phyloP scores from a whole-genome alignment of 768 basidiomycete species.

The Solioccasus polychromus region DNA sequence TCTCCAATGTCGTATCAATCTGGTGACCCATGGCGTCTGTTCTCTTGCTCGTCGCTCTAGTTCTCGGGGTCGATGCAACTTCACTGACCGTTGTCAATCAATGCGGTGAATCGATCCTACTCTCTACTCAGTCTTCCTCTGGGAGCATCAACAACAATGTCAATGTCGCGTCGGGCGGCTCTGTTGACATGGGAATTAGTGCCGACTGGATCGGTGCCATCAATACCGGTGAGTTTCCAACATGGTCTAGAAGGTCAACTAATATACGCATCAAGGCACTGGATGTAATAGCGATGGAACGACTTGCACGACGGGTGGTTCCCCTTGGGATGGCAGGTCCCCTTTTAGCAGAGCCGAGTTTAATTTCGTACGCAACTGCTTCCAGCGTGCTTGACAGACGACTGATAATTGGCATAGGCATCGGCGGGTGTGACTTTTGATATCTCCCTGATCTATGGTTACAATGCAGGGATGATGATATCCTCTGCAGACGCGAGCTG shows the following conservation, averaged over 20 bases:
- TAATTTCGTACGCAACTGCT: slow-evolving; percentile 5
- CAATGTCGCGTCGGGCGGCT: slow-evolving; percentile 9
- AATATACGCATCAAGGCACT: slow-evolving; percentile 6
- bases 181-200: slow-evolving; percentile 14
- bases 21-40: slow-evolving; percentile 1
- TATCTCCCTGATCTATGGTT: slow-evolving; percentile 16
- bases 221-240: slow-evolving; percentile 10
- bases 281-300: slow-evolving; percentile 10
- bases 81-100: slow-evolving; percentile 15
- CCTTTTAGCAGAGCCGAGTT: slow-evolving; percentile 15
- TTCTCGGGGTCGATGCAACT: slow-evolving; percentile 6
- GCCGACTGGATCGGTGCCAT: slow-evolving; percentile 14
- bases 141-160: slow-evolving; percentile 17
- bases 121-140: slow-evolving; percentile 9
- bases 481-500: slow-evolving; percentile 9
- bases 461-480: slow-evolving; percentile 15
- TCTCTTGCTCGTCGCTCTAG: slow-evolving; percentile 6
- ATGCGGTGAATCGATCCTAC: slow-evolving; percentile 13
- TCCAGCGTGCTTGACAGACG: background rate
- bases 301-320: slow-evolving; percentile 15
- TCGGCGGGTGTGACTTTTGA: slow-evolving; percentile 8
- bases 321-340: slow-evolving; percentile 12
- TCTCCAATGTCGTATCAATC: no score
- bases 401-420: background rate
- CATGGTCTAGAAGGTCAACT: background rate